Conservation (phyloP, 225 moss, liverwort and hornwort species). For the Straminergon stramineum region DNA sequence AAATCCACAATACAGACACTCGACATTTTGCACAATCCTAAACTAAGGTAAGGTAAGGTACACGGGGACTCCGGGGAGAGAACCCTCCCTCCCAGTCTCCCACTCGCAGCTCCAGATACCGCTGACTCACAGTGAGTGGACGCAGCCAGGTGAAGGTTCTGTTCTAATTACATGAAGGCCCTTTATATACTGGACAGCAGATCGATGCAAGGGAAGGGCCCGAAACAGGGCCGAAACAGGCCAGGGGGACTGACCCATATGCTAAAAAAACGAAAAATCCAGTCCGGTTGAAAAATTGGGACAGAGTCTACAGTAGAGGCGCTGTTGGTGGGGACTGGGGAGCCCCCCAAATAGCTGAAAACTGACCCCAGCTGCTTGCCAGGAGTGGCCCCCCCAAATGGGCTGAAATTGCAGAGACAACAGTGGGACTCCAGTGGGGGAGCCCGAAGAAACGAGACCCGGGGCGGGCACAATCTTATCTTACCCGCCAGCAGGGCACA, state of each 20-base stretch:
- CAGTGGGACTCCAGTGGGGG: not conserved
- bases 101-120: not conserved
- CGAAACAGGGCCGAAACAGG: no score
- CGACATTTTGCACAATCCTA: not conserved
- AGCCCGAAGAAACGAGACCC: constrained; percentile 4
- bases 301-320: no score
- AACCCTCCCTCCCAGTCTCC: not conserved
- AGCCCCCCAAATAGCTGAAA: not conserved
- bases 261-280: no score
- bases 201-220: not conserved
- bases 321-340: not conserved
- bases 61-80: no score
- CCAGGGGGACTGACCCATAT: not conserved
- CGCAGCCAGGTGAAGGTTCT: not conserved
- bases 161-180: not conserved
- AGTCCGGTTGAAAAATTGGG: not conserved
- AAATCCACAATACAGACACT: not conserved
- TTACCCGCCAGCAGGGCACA: constrained; percentile 56
- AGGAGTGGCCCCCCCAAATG: no score
- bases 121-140: not conserved
- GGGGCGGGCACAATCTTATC: constrained; percentile 37
- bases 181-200: not conserved
- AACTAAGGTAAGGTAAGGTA: no score
- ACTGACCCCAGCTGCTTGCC: not conserved
- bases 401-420: not conserved